Evolutionary conservation across 768 basidiomycete genomes (phyloP), one percentile per base, ranked within the genome.

Genomic region (Lactarius trivialis): DNA sequence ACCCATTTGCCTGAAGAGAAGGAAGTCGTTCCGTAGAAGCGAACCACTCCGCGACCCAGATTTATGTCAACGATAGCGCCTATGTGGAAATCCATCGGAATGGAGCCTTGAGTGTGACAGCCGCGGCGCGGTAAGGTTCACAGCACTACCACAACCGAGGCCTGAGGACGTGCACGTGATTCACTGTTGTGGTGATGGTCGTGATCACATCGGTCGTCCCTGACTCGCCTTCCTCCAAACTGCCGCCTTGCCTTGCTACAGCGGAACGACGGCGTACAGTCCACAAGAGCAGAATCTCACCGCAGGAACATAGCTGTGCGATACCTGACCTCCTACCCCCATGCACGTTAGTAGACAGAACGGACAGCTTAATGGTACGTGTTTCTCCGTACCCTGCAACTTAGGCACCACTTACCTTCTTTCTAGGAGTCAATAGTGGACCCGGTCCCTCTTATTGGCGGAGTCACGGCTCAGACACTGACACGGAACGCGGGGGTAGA

Each of bases 1-100:
- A 97, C 81, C 96, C 96, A 99, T 79, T 89, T 93, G 0, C 97
- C 97, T 1, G 84, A 74, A 24, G 91, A 82, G 72, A 98, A 98
- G 2, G 81, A 79, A 0, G 96, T 95, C 34, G 83, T 65, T 0
- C 96, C 97, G 55, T 80, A 82, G 79, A 93, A 99, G 26, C 94
- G 82, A 51, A 98, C 88, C 51, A 87, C 78, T 2, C 97, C 97
- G 39, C 84, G 81, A 19, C 95, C 94, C 41, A 86, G 85, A 0
- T 87, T 75, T 50, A 94, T 84, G 59, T 87, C 82, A 17, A 97
- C 95, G 59, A 89, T 81, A 4, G 92, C 81, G 34, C 89, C 89
- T 53, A 92, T 71, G 4, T 81, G 73, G 36, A 78, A 77, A 32
- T 83, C 82, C 49, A 62, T 55, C 51, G 66, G 60, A 55, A 75